phyloP scores from a whole-genome alignment of 2,329 filamentous ascomycete genomes.

The Cryphonectria radicalis region DNA sequence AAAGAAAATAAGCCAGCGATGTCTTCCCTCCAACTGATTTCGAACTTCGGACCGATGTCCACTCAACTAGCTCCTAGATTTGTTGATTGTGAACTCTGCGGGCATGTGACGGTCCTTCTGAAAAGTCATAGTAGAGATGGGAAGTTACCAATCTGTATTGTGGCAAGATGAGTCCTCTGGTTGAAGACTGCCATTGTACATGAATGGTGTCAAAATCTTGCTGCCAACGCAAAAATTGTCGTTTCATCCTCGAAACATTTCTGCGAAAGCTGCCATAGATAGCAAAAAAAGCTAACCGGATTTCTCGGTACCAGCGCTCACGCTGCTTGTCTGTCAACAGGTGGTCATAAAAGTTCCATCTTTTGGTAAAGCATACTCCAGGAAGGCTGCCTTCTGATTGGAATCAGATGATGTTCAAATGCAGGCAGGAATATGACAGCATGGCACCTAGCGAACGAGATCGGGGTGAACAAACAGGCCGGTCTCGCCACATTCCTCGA shows the following conservation, averaged over 20 bases:
- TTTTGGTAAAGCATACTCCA: not conserved
- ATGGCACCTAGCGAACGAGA: constrained; percentile 31
- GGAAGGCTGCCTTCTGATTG: not conserved
- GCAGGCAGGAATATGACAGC: not conserved
- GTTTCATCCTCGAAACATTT: constrained; percentile 16
- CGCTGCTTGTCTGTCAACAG: not conserved
- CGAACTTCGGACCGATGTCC: constrained; percentile 15
- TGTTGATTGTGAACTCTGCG: constrained; percentile 6
- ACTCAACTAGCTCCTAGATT: constrained; percentile 26
- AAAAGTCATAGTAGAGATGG: not conserved
- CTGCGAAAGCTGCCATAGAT: constrained; percentile 24
- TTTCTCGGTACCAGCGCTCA: constrained; percentile 1
- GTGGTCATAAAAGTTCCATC: not conserved
- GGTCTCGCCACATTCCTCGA: constrained; percentile 65
- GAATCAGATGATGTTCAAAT: not conserved
- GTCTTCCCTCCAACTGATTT: constrained; percentile 21
- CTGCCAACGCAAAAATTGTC: constrained; percentile 14
- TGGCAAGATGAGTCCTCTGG: constrained; percentile 9
- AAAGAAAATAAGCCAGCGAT: constrained; percentile 8
- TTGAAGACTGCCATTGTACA: constrained; percentile 2
- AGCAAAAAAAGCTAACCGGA: constrained; percentile 26
- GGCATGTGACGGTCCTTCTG: not conserved
- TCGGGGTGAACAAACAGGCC: constrained; percentile 44
- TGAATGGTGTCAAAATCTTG: constrained; percentile 14
- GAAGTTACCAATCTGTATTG: constrained; percentile 9